phyloP scores from a whole-genome alignment of 768 basidiomycete genomes.

The Chiua virens region DNA sequence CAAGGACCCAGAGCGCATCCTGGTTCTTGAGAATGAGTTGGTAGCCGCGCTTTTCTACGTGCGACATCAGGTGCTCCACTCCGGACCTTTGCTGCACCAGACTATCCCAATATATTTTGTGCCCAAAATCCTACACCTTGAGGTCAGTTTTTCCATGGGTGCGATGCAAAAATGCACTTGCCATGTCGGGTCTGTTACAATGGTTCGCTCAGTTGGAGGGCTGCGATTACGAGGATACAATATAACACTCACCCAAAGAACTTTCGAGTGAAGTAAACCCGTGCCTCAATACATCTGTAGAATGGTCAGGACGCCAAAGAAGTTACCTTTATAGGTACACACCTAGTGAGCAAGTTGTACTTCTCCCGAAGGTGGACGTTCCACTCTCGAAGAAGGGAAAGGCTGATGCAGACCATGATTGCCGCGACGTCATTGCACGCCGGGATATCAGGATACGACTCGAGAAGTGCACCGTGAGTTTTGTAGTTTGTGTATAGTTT shows the following conservation, averaged over 20 bases:
- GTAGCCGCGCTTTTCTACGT: conserved; percentile 36
- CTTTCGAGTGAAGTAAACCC: conserved; percentile 38
- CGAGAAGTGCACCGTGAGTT: conserved; percentile 30
- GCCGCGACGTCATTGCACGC: conserved; percentile 24
- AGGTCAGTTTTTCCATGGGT: background rate
- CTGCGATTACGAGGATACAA: background rate
- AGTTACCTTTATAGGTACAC: background rate
- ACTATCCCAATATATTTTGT: conserved; percentile 36
- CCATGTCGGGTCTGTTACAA: conserved; percentile 25
- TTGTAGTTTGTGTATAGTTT: conserved; percentile 41
- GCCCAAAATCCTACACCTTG: conserved; percentile 38
- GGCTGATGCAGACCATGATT: conserved; percentile 30
- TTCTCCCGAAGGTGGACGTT: conserved; percentile 32
- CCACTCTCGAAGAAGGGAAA: conserved; percentile 34
- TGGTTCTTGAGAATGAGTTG: conserved; percentile 34
- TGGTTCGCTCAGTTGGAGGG: background rate
- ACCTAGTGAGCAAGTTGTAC: conserved; percentile 36
- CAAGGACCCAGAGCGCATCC: conserved; percentile 39
- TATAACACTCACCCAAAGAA: conserved; percentile 38
- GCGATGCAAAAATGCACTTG: background rate
- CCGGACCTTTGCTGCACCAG: conserved; percentile 33
- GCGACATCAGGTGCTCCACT: conserved; percentile 29
- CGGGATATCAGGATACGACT: conserved; percentile 27
- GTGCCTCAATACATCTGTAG: conserved; percentile 38
- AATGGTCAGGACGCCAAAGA: background rate